Conservation (phyloP, 164 flowering plant genomes). For the Tetrastigma voinierianum region DNA sequence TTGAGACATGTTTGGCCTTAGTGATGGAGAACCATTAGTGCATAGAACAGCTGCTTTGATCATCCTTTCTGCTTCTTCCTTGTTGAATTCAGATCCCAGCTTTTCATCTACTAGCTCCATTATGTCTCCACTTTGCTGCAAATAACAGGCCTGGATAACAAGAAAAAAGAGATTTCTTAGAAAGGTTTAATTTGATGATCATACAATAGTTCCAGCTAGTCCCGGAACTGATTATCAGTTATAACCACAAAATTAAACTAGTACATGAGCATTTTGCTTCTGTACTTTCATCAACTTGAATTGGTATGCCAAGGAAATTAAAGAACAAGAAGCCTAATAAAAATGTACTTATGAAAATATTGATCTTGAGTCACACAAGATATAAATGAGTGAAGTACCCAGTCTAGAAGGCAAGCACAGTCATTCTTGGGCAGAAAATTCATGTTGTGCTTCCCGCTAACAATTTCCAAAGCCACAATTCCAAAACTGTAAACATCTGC, state of each 20-base stretch:
- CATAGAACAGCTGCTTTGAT: not conserved
- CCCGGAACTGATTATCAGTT: no score
- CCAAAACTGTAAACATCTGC: constrained; percentile 73
- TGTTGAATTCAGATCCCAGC: constrained; percentile 19
- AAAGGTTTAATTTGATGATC: not conserved
- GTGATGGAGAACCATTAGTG: constrained; percentile 7
- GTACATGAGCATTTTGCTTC: no score
- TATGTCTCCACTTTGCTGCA: not conserved
- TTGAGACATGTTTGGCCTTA: constrained; percentile 13
- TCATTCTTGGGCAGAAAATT: constrained; percentile 29
- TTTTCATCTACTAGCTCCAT: constrained; percentile 11
- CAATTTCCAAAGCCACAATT: constrained; percentile 53
- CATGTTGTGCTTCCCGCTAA: constrained; percentile 42
- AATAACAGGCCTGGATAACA: constrained; percentile 8
- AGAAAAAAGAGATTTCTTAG: not conserved
- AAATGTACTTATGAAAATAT: no score
- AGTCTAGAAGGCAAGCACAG: constrained; percentile 43
- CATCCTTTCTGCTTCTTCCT: constrained; percentile 15
- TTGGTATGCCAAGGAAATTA: no score
- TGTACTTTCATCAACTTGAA: no score
- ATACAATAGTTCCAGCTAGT: not conserved
- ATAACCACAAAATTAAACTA: no score
- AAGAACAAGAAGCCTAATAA: no score
- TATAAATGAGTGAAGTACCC: constrained; percentile 29
- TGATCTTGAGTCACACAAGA: no score